These are phyloP conservation scores for Ceratobasidium sp. DNA, from an alignment of 1,284 basidiomycete species.

Conservation along the genomic window DNA sequence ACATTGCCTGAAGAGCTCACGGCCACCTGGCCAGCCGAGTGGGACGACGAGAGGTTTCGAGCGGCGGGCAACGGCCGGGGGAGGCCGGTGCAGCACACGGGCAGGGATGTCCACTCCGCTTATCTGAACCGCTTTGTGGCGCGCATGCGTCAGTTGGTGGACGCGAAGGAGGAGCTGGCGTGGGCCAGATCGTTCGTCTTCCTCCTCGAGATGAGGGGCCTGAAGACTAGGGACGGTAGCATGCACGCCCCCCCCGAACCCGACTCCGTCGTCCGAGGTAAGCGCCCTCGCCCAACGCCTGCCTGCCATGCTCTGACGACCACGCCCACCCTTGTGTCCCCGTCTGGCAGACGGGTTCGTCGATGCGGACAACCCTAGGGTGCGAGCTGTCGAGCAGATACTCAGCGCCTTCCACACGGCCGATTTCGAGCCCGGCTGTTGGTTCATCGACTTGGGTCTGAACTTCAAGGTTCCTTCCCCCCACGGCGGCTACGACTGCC, in stretches of 20 bases:
- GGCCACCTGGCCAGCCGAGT: background rate
- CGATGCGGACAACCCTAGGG: background rate
- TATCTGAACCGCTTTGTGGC: slow-evolving; percentile 14
- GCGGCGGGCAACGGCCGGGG: background rate
- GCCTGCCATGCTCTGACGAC: background rate
- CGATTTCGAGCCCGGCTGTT: background rate
- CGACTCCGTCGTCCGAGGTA: background rate
- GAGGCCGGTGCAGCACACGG: slow-evolving; percentile 12
- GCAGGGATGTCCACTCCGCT: slow-evolving; percentile 1
- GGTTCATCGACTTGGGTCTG: slow-evolving; percentile 27
- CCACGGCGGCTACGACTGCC: background rate
- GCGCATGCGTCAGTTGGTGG: background rate
- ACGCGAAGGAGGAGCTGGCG: background rate
- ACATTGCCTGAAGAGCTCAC: slow-evolving; percentile 10
- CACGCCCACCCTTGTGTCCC: background rate
- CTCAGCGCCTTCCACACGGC: slow-evolving; percentile 4
- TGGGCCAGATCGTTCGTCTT: slow-evolving; percentile 38
- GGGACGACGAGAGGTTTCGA: slow-evolving; percentile 8
- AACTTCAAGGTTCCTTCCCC: background rate
- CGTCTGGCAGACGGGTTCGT: background rate
- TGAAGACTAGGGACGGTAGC: slow-evolving; percentile 17
- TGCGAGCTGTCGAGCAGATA: slow-evolving; percentile 1
- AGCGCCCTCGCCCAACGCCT: background rate
- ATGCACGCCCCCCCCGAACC: slow-evolving; percentile 28
- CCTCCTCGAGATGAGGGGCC: slow-evolving; percentile 20